These are phyloP conservation scores for Geranomyces michiganensis DNA, from an alignment of 192 early-diverging fungal genomes.

Conservation along the genomic window DNA sequence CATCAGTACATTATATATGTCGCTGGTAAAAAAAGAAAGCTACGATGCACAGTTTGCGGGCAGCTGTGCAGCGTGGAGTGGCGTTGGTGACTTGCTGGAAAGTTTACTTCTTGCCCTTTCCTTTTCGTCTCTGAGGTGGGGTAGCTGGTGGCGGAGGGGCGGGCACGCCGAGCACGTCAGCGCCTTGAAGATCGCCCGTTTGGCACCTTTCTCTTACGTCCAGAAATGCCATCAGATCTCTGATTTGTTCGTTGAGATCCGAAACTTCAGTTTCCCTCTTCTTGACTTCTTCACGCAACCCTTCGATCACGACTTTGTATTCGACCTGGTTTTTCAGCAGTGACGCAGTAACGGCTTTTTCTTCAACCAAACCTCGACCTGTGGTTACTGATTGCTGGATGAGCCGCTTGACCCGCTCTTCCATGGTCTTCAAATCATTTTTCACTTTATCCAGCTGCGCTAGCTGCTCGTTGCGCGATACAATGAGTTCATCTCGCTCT, in stretches of 20 bases:
- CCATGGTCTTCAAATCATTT: conserved; percentile 49
- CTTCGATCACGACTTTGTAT: conserved; percentile 57
- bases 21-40: too few relatives aligned
- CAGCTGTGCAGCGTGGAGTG: too few relatives aligned
- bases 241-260: conserved; percentile 83
- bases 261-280: conserved; percentile 61
- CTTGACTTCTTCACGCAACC: conserved; percentile 57
- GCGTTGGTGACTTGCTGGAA: too few relatives aligned
- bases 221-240: conserved; percentile 90
- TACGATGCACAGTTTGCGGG: too few relatives aligned
- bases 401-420: conserved; percentile 62
- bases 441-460: conserved; percentile 25
- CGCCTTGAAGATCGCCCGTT: background rate
- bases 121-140: background rate
- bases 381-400: conserved; percentile 56
- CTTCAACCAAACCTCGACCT: conserved; percentile 70
- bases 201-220: conserved; percentile 57
- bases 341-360: conserved; percentile 64
- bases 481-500: conserved; percentile 9
- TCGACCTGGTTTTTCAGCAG: conserved; percentile 67
- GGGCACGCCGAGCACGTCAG: background rate
- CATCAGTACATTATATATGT: too few relatives aligned
- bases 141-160: background rate
- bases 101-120: background rate
- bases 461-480: conserved; percentile 14